Percentiles rank a stretch among this genome's conserved stretches.
These are phyloP conservation scores for Coemansia sp. DNA, from an alignment of 192 early-diverging fungal genomes.

Conservation along the genomic window DNA sequence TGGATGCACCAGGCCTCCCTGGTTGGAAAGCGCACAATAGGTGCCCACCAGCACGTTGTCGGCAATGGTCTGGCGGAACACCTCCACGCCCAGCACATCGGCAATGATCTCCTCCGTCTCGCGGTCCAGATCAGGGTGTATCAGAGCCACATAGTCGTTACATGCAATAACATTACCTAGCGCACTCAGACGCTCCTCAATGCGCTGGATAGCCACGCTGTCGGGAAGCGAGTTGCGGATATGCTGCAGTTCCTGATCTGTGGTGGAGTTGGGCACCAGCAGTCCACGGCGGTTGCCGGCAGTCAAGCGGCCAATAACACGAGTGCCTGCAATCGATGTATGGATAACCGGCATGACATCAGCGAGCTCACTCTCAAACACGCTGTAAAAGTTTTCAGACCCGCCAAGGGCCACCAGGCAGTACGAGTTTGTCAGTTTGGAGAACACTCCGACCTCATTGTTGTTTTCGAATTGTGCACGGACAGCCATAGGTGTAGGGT, in stretches of 20 bases:
- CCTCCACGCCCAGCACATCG: slow-evolving; percentile 96
- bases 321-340: slow-evolving; percentile 94
- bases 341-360: slow-evolving; percentile 97
- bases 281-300: slow-evolving; percentile 93
- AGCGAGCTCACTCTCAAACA: slow-evolving; percentile 89
- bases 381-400: slow-evolving; percentile 97
- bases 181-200: slow-evolving; percentile 96
- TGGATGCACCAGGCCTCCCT: slow-evolving; percentile 96
- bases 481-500: slow-evolving; percentile 30
- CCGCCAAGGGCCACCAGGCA: slow-evolving; percentile 96
- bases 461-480: slow-evolving; percentile 98
- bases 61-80: slow-evolving; percentile 97
- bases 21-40: slow-evolving; percentile 95
- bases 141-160: slow-evolving; percentile 98
- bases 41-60: slow-evolving; percentile 95
- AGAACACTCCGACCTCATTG: slow-evolving; percentile 99
- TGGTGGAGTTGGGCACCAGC: slow-evolving; percentile 91
- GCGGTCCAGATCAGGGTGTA: slow-evolving; percentile 96
- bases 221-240: slow-evolving; percentile 95
- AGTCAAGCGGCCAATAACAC: slow-evolving; percentile 93
- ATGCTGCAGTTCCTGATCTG: slow-evolving; percentile 97
- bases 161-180: slow-evolving; percentile 99
- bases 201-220: slow-evolving; percentile 86
- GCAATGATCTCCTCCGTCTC: slow-evolving; percentile 99
- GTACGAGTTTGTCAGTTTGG: slow-evolving; percentile 96